Base-by-base conservation (phyloP, 2,329 filamentous ascomycete genomes). In the Beauveria scarabaeidicola region DNA sequence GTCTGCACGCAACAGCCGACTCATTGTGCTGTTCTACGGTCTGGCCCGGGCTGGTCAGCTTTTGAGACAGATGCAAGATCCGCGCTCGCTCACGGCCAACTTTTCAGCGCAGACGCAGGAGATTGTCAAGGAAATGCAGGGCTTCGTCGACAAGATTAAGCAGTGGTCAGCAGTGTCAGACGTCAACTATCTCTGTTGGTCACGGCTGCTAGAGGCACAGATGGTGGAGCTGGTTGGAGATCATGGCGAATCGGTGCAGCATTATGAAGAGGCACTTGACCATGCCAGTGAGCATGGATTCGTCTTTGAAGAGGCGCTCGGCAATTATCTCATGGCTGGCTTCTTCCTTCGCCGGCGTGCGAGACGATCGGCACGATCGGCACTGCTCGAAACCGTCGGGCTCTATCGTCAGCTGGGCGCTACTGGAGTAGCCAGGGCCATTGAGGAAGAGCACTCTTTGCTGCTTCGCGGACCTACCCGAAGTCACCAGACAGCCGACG, bases 301-400 rank as follows among this genome's bases (percentile, higher is more conserved):
- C 63, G 67, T 81, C 2, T 81, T 91, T 53, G 89, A 92, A 62
- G 87, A 91, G 69, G 89, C 86, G 0, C 76, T 91, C 1, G 83
- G 84, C 17, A 87, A 88, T 67, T 89, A 90, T 68, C 76, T 91
- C 32, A 87, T 91, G 75, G 88, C 85, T 1, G 87, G 87, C 10
- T 86, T 85, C 68, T 83, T 91, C 62, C 77, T 89, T 57, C 78
- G 88, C 15, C 78, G 81, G 62, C 81, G 81, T 13, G 85, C 87
- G 3, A 79, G 83, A 43, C 77, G 89, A 62, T 86, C 87, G 40
- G 89, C 89, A 27, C 81, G 86, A 57, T 81, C 84, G n/a, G 81
- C 87, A 0, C 74, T 92, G 17, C 79, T 82, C 36, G 88, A 91
- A 63, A 82, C 85, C 3, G 78, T 90, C 19, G 80, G 81, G 2